A percentile compares a stretch with the other conserved stretches of the same genome.
Evolutionary conservation across 2,329 filamentous ascomycete species (phyloP).

Genomic region (Pyrenophora graminea): DNA sequence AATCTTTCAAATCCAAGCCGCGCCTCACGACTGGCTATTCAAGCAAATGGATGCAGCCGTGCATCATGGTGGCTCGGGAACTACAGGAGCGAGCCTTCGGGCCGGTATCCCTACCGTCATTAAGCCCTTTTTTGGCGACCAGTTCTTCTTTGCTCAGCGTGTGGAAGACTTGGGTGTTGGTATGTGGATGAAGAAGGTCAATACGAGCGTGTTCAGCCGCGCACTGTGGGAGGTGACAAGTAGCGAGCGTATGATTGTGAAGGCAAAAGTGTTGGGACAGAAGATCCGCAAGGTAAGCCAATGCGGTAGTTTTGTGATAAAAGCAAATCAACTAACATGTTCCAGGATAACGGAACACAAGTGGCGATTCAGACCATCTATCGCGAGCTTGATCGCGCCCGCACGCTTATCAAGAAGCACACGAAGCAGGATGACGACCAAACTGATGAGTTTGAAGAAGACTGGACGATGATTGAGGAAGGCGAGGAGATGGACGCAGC

Average conservation of each 20-base stretch:
- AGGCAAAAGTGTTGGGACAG: conserved; percentile 80
- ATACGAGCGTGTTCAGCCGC: conserved; percentile 80
- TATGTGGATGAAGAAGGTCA: conserved; percentile 85
- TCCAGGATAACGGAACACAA: conserved; percentile 84
- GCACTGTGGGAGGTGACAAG: conserved; percentile 91
- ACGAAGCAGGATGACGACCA: conserved; percentile 40
- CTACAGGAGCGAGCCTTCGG: conserved; percentile 88
- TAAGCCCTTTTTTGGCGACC: conserved; percentile 96
- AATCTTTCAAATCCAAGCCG: conserved; percentile 85
- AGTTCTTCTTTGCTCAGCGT: conserved; percentile 90
- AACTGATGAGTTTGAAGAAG: conserved; percentile 72
- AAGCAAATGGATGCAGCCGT: conserved; percentile 89
- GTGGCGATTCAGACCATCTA: conserved; percentile 91
- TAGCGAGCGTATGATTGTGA: conserved; percentile 87
- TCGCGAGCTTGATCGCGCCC: conserved; percentile 91
- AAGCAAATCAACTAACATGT: conserved; percentile 20
- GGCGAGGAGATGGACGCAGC: conserved; percentile 46
- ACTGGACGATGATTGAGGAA: conserved; percentile 86
- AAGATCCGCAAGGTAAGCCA: conserved; percentile 78
- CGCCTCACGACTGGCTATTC: conserved; percentile 97
- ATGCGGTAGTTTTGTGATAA: conserved; percentile 24
- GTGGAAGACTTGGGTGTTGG: conserved; percentile 94
- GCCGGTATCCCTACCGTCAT: conserved; percentile 93
- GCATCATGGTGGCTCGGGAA: conserved; percentile 93
- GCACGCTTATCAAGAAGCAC: conserved; percentile 73